Conservation (phyloP, 805 yeast genomes). For the Sungouiella thailandica region DNA sequence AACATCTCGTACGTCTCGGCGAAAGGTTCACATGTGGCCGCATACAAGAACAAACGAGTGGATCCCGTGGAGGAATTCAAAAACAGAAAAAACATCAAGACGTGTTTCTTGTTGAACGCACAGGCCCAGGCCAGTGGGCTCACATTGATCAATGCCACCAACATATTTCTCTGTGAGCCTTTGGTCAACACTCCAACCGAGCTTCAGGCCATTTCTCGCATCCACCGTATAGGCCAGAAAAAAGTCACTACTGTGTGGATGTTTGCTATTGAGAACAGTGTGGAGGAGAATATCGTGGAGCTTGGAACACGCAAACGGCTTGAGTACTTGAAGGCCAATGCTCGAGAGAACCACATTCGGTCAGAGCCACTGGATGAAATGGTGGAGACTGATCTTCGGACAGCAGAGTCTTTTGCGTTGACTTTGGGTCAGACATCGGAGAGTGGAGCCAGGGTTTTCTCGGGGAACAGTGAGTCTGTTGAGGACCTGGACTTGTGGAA, state of each 20-base stretch:
- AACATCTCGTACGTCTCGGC: constrained; percentile 56
- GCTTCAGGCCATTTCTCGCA: constrained; percentile 85
- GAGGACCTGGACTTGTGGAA: constrained; percentile 10
- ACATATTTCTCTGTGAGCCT: constrained; percentile 90
- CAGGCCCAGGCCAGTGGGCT: constrained; percentile 87
- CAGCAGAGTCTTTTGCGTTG: constrained; percentile 16
- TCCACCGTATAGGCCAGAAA: constrained; percentile 89
- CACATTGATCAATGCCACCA: constrained; percentile 87
- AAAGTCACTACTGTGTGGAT: constrained; percentile 85
- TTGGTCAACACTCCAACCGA: constrained; percentile 83
- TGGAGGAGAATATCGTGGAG: constrained; percentile 82
- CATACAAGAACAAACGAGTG: constrained; percentile 1
- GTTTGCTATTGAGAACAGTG: constrained; percentile 77
- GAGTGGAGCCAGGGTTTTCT: background rate
- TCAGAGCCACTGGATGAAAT: constrained; percentile 1
- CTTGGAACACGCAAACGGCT: constrained; percentile 60
- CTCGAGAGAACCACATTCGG: constrained; percentile 6
- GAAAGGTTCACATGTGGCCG: constrained; percentile 25
- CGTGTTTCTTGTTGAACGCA: constrained; percentile 83
- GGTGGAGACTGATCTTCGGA: constrained; percentile 11
- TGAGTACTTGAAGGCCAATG: constrained; percentile 25
- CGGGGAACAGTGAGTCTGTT: constrained; percentile 9
- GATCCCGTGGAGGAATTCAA: constrained; percentile 53
- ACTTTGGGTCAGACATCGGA: constrained; percentile 5
- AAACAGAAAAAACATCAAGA: constrained; percentile 48